Percentiles rank a stretch among this genome's conserved stretches.
These are phyloP conservation scores for Phlebiopsis gigantea DNA, from an alignment of 768 basidiomycete species.

Conservation along the genomic window DNA sequence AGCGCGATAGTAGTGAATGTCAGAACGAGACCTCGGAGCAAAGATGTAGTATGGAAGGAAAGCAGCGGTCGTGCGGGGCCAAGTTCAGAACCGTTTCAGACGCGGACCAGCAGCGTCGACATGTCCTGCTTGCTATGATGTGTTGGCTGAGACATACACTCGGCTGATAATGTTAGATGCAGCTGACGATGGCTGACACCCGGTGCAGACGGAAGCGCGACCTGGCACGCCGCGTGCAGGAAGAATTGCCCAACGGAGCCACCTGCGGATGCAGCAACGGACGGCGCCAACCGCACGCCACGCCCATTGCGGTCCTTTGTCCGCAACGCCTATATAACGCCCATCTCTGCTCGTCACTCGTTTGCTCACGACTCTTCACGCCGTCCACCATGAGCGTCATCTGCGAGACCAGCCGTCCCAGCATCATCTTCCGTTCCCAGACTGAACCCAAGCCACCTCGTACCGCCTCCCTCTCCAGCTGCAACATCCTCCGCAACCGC, in stretches of 20 bases:
- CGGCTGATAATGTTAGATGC: not conserved
- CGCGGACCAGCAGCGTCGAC: too few relatives aligned
- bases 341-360: not conserved
- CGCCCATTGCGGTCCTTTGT: slow-evolving; percentile 2
- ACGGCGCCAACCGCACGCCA: not conserved
- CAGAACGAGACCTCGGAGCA: too few relatives aligned
- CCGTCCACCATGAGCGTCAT: slow-evolving; percentile 11
- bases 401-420: slow-evolving; percentile 5
- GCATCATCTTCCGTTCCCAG: not conserved
- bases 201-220: not conserved
- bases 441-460: slow-evolving; percentile 9
- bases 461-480: slow-evolving; percentile 1
- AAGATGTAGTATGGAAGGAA: too few relatives aligned
- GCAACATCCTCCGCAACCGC: slow-evolving; percentile 14
- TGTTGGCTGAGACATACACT: not conserved
- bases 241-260: not conserved
- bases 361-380: slow-evolving; percentile 6
- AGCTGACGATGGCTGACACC: too few relatives aligned
- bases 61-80: too few relatives aligned
- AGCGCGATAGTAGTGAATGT: too few relatives aligned
- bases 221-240: not conserved
- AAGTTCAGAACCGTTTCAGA: too few relatives aligned
- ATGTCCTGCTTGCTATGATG: not conserved
- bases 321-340: slow-evolving; percentile 4
- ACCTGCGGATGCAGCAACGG: not conserved